Conservation (phyloP, 257 asterid genomes). For the Mentha longifolia region DNA sequence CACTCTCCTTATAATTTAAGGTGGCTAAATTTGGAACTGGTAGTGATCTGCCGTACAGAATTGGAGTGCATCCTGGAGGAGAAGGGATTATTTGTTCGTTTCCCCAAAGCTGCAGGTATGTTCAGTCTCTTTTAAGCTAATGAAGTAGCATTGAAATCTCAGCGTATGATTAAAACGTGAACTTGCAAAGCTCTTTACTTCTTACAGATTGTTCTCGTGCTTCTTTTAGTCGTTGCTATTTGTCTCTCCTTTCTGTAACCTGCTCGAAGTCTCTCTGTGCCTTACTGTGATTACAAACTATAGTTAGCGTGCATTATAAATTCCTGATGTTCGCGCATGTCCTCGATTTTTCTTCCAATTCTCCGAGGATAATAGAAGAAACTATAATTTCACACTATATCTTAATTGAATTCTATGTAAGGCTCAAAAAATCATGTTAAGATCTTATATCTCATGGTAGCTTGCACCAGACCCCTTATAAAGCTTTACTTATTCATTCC, state of each 20-base stretch:
- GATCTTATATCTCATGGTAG: too few relatives aligned
- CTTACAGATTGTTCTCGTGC: slow-evolving; percentile 14
- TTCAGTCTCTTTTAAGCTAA: slow-evolving; percentile 21
- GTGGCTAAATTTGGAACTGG: slow-evolving; percentile 76
- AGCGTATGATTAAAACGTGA: slow-evolving; percentile 11
- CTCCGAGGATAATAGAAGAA: too few relatives aligned
- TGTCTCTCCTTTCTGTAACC: slow-evolving; percentile 8
- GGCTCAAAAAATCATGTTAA: too few relatives aligned
- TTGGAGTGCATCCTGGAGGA: slow-evolving; percentile 89
- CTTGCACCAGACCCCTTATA: too few relatives aligned
- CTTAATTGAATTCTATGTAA: too few relatives aligned
- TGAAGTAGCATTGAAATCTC: slow-evolving; percentile 3
- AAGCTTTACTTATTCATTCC: too few relatives aligned
- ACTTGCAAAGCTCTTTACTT: neutral
- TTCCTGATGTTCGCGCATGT: neutral
- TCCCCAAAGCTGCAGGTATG: slow-evolving; percentile 80
- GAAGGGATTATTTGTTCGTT: slow-evolving; percentile 84
- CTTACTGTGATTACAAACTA: slow-evolving; percentile 23
- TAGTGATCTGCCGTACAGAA: slow-evolving; percentile 86
- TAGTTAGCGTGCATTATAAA: slow-evolving; percentile 20
- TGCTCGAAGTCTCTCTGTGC: neutral
- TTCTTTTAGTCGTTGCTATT: neutral
- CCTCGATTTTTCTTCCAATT: too few relatives aligned
- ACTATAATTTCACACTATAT: too few relatives aligned
- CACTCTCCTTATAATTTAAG: slow-evolving; percentile 36